These are phyloP conservation scores for Alternaria arbusti DNA, from an alignment of 2,329 filamentous ascomycete species.

Conservation along the genomic window DNA sequence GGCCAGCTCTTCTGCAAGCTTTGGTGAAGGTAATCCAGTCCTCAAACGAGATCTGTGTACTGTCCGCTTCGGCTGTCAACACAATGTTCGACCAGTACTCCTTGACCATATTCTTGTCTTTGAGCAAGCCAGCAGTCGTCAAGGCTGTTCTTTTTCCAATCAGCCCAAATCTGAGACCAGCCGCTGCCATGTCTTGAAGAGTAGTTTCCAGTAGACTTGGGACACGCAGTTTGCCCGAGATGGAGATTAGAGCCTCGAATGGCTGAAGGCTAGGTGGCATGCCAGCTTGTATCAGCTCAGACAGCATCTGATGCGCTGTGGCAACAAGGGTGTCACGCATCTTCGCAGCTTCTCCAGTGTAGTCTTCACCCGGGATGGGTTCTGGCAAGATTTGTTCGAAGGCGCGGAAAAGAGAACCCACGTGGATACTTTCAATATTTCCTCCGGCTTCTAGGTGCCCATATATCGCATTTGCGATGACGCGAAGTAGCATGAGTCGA, in stretches of 20 bases:
- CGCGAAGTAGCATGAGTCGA: conserved; percentile 38
- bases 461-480: conserved; percentile 52
- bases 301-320: conserved; percentile 32
- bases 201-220: conserved; percentile 32
- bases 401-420: conserved; percentile 47
- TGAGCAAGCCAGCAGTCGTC: conserved; percentile 36
- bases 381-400: conserved; percentile 40
- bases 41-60: conserved; percentile 23
- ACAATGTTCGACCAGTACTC: conserved; percentile 40
- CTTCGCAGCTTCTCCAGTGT: conserved; percentile 19
- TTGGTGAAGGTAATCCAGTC: conserved; percentile 45
- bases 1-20: conserved; percentile 36
- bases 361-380: conserved; percentile 21
- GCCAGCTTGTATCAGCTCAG: conserved; percentile 37
- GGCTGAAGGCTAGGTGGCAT: conserved; percentile 24
- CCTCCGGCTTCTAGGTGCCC: conserved; percentile 52
- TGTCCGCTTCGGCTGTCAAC: conserved; percentile 26
- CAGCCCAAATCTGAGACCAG: conserved; percentile 23
- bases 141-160: conserved; percentile 34
- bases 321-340: conserved; percentile 32
- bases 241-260: conserved; percentile 37
- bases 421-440: conserved; percentile 41
- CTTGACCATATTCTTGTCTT: conserved; percentile 32
- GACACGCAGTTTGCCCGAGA: conserved; percentile 36
- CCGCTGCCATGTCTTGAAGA: conserved; percentile 32